These are phyloP conservation scores for Torulaspora maleeae DNA, from an alignment of 805 yeast species.

Conservation along the genomic window DNA sequence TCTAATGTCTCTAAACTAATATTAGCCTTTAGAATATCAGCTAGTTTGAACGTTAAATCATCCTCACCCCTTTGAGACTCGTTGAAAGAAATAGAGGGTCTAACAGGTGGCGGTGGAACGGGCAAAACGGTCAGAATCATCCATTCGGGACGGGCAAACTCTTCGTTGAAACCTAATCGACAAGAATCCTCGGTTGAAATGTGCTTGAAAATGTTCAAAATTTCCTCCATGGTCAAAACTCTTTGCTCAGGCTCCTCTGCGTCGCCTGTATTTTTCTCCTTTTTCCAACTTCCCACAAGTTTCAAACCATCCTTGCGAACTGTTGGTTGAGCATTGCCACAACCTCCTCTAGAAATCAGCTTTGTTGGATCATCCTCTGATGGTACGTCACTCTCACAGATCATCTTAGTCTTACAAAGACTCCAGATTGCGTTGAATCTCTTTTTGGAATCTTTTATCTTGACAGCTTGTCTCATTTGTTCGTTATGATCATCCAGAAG, in stretches of 20 bases:
- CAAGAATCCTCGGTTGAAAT: slow-evolving; percentile 79
- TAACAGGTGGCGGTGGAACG: slow-evolving; percentile 99
- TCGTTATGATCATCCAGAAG: slow-evolving; percentile 70
- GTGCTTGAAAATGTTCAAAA: slow-evolving; percentile 85
- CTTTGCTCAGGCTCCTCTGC: slow-evolving; percentile 91
- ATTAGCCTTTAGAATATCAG: slow-evolving; percentile 94
- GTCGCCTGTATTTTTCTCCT: slow-evolving; percentile 67
- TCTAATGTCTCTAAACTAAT: slow-evolving; percentile 95
- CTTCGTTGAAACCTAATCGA: slow-evolving; percentile 85
- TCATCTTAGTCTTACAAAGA: slow-evolving; percentile 83
- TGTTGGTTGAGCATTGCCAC: slow-evolving; percentile 96
- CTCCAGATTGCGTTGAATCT: slow-evolving; percentile 97
- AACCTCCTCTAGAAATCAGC: slow-evolving; percentile 79
- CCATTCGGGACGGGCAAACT: slow-evolving; percentile 99
- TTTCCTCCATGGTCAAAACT: slow-evolving; percentile 80
- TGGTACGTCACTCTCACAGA: slow-evolving; percentile 83
- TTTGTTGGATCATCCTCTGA: slow-evolving; percentile 58
- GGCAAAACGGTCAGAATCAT: slow-evolving; percentile 95
- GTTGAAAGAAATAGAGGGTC: slow-evolving; percentile 97
- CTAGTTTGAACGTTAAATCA: slow-evolving; percentile 95
- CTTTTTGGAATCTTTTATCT: slow-evolving; percentile 88
- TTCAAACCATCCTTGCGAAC: slow-evolving; percentile 94
- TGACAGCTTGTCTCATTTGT: slow-evolving; percentile 79
- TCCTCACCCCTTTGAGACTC: slow-evolving; percentile 99
- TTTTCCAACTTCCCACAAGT: slow-evolving; percentile 98